Evolutionary conservation across 176 grass and related monocot genomes (phyloP).

Genomic region (Melocanna baccifera): DNA sequence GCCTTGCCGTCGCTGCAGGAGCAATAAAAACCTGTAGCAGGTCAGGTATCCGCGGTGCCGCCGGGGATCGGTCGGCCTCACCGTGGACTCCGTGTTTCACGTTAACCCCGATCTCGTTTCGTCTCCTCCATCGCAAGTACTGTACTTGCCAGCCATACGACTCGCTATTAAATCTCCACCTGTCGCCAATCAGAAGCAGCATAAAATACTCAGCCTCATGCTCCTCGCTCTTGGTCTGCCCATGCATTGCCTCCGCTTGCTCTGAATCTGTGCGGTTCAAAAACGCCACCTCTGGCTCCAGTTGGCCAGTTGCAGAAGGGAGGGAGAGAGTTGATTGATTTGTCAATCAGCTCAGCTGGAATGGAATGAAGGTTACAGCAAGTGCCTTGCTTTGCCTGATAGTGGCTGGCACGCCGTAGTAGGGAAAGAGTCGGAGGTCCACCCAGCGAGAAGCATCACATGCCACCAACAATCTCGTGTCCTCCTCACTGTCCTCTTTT

Average conservation of each 20-base stretch:
- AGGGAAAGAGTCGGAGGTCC: conserved; percentile 46
- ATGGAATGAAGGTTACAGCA: background rate
- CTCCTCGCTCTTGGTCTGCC: conserved; percentile 18
- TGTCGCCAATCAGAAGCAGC: background rate
- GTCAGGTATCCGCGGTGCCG: background rate
- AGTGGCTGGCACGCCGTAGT: conserved; percentile 38
- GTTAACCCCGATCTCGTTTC: background rate
- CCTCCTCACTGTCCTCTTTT: conserved; percentile 16
- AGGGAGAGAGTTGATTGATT: background rate
- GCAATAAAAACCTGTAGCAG: background rate
- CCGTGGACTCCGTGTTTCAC: background rate
- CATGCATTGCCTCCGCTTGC: background rate
- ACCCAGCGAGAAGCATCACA: conserved; percentile 35
- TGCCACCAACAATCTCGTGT: conserved; percentile 30
- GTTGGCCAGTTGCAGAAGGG: background rate
- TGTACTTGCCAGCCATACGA: background rate
- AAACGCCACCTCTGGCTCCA: conserved; percentile 6
- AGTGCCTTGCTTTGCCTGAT: background rate
- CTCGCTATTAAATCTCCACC: background rate
- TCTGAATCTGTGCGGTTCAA: background rate
- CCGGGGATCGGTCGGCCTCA: conserved; percentile 13
- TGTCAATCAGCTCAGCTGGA: conserved; percentile 19
- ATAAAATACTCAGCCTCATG: conserved; percentile 5
- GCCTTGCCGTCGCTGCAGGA: background rate
- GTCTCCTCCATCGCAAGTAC: background rate